Conservation (phyloP, 1,284 basidiomycete species). For the Apiotrichum sp. region DNA sequence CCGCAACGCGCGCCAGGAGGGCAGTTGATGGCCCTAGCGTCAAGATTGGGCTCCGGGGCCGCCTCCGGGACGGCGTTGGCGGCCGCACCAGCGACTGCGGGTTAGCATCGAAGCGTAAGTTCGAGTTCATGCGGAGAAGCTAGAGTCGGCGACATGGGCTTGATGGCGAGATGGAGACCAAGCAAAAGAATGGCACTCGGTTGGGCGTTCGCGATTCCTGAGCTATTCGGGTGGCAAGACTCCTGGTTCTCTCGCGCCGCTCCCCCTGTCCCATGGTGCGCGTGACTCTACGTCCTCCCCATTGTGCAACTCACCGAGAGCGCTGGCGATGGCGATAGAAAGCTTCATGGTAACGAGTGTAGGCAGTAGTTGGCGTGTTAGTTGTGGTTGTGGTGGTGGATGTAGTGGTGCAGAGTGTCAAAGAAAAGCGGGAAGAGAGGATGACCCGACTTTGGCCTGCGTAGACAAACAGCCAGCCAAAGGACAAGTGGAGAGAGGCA, state of each 20-base stretch:
- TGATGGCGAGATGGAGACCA: too few relatives aligned
- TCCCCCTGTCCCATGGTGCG: too few relatives aligned
- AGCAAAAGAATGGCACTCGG: too few relatives aligned
- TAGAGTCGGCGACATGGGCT: neutral
- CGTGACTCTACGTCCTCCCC: too few relatives aligned
- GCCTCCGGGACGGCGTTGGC: neutral
- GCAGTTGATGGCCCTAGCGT: neutral
- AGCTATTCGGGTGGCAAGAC: neutral
- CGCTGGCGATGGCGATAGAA: slow-evolving; percentile 7
- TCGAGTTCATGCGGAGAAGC: neutral
- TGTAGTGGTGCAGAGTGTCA: too few relatives aligned
- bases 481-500: too few relatives aligned
- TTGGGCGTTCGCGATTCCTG: too few relatives aligned
- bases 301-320: slow-evolving; percentile 2
- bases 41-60: neutral
- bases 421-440: too few relatives aligned
- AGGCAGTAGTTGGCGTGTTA: neutral
- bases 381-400: neutral
- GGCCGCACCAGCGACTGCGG: neutral
- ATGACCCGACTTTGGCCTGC: too few relatives aligned
- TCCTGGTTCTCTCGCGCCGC: too few relatives aligned
- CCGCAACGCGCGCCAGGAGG: too few relatives aligned
- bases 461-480: too few relatives aligned
- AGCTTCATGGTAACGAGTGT: slow-evolving; percentile 12
- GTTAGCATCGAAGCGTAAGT: neutral